phyloP scores from a whole-genome alignment of 2,329 filamentous ascomycete species.

The Thielaviopsis cerberus region DNA sequence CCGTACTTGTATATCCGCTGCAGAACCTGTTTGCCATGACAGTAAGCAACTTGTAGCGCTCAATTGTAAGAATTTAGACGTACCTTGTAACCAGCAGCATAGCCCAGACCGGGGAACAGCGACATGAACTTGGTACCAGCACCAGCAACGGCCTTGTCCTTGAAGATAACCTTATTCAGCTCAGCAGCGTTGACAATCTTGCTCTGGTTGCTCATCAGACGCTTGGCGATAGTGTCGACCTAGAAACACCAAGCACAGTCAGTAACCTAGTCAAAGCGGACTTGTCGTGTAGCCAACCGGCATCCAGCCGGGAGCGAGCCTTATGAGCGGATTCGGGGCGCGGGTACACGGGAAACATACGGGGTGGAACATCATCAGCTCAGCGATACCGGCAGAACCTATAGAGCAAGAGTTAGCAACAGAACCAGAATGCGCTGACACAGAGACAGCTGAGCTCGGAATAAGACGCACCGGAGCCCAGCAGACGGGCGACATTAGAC shows the following conservation, averaged over 20 bases:
- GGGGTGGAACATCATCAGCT: conserved; percentile 82
- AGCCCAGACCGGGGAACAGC: conserved; percentile 89
- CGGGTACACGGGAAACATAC: conserved; percentile 28
- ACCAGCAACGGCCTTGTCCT: conserved; percentile 59
- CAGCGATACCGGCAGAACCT: conserved; percentile 86
- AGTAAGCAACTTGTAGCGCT: neutral
- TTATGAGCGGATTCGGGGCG: neutral
- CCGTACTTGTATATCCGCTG: conserved; percentile 98
- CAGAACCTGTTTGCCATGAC: conserved; percentile 38
- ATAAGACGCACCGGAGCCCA: conserved; percentile 65
- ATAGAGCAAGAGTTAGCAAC: conserved; percentile 3
- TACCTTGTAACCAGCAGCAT: conserved; percentile 92
- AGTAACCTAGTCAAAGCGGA: neutral
- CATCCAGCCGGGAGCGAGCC: neutral
- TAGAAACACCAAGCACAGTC: conserved; percentile 20
- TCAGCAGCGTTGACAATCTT: conserved; percentile 28
- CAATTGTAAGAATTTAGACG: conserved; percentile 8
- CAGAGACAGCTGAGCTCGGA: neutral
- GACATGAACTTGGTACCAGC: conserved; percentile 69
- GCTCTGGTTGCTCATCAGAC: conserved; percentile 94
- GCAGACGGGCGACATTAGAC: conserved; percentile 68
- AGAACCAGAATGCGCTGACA: neutral
- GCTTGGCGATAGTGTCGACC: conserved; percentile 97
- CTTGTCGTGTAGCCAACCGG: neutral
- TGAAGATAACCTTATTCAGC: conserved; percentile 87